Conservation (phyloP, 2,329 filamentous ascomycete genomes). For the Ophiostoma sp. region DNA sequence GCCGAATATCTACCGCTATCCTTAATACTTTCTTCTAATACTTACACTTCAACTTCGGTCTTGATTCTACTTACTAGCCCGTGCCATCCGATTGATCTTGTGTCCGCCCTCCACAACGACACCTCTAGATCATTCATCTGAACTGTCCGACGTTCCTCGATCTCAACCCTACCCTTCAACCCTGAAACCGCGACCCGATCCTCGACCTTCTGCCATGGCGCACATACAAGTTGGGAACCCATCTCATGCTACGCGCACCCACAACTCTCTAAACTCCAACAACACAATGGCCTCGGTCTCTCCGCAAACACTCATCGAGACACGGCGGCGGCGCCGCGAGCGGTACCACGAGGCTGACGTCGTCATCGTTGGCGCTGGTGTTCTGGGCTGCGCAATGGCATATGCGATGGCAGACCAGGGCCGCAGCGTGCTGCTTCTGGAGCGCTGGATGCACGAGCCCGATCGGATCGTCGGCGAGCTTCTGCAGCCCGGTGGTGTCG, state of each 20-base stretch:
- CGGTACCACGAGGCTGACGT: conserved; percentile 67
- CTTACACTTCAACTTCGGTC: neutral
- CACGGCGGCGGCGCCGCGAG: conserved; percentile 37
- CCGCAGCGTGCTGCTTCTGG: conserved; percentile 82
- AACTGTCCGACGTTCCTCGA: neutral
- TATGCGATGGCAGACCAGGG: conserved; percentile 82
- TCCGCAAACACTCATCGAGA: conserved; percentile 5
- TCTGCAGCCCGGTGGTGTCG: conserved; percentile 84
- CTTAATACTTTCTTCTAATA: neutral
- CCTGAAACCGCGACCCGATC: neutral
- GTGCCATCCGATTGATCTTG: neutral
- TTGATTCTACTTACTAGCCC: neutral
- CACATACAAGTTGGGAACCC: neutral
- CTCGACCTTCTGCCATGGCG: neutral
- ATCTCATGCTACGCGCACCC: neutral
- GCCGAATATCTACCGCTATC: neutral
- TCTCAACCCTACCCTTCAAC: neutral
- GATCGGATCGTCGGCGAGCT: conserved; percentile 95
- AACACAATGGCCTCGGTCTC: conserved; percentile 11
- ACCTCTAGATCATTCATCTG: neutral
- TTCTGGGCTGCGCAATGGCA: conserved; percentile 82
- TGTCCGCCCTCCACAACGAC: neutral
- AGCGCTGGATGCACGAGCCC: conserved; percentile 83
- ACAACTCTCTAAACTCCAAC: neutral
- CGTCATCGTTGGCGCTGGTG: conserved; percentile 84